Base-by-base conservation (phyloP, 352 stramenopile genomes). In the Pythium rhizo-oryzae region DNA sequence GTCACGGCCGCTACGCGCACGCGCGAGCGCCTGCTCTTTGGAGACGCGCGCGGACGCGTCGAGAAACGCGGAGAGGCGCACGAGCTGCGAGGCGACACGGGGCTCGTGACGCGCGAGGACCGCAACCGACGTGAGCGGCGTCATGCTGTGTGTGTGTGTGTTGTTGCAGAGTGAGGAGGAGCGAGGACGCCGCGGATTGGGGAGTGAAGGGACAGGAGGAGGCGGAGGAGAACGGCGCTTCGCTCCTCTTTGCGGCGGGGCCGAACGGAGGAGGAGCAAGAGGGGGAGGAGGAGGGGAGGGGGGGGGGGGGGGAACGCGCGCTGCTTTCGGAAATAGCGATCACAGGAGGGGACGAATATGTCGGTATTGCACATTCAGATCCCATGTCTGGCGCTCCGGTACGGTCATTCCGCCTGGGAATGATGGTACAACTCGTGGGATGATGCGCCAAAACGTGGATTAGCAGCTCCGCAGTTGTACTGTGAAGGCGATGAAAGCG, bases 11-110 rank as follows among this genome's bases (percentile, higher is more conserved):
- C 28, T 33, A 33, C 28, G 28, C 28, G 46, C 55, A 1, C 6
- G 37, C 9, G 47, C 55, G 46, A 70, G 16, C 5, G 64, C 64
- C 23, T 60, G 44, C 1, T 50, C 35, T 1, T 37, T 37, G 4
- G 64, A 61, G 47, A 60, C 37, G 56, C 25, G 47, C 5, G 35
- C 16, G 7, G 64, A 70, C 33, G 9, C 46, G 21, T 70, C 64
- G 16, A 70, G 55, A 23, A 70, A 64, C 4, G 19, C 25, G 8
- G 23, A 56, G 49, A 70, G 59, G 24, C 24, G 46, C 2, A 0
- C 3, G 47, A 18, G 23, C 46, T 49, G 39, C 33, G 35, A 21
- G 0, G 49, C 55, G 35, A 70, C 25, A 4, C 55, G 55, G 11
- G 57, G 56, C 15, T 65, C 55, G 9, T 49, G 24, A 47, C 56